phyloP scores from a whole-genome alignment of 805 yeast species.

The Clavispora phyllophila region DNA sequence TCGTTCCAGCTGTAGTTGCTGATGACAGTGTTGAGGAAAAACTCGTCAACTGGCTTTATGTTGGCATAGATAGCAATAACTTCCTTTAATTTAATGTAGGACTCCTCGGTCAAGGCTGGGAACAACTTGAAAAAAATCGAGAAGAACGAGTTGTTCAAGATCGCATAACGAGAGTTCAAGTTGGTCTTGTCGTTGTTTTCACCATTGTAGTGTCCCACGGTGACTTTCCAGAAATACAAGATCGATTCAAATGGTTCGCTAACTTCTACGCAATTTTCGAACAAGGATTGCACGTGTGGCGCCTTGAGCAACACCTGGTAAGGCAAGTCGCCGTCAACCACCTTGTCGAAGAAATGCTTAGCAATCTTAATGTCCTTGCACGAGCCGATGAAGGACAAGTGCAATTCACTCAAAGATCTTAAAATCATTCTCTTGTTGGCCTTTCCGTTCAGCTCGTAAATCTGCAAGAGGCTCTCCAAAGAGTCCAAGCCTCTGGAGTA shows the following conservation, averaged over 20 bases:
- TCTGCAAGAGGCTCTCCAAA: constrained; percentile 55
- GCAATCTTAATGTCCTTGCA: constrained; percentile 71
- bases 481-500: constrained; percentile 60
- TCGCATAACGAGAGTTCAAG: constrained; percentile 66
- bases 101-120: constrained; percentile 47
- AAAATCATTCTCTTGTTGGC: constrained; percentile 22
- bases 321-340: constrained; percentile 65
- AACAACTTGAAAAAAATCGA: constrained; percentile 59
- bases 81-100: constrained; percentile 52
- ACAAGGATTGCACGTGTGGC: constrained; percentile 61
- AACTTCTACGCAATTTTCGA: constrained; percentile 55
- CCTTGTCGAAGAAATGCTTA: constrained; percentile 68
- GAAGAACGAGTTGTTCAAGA: constrained; percentile 65
- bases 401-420: constrained; percentile 65
- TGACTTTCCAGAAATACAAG: constrained; percentile 56
- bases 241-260: constrained; percentile 56
- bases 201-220: constrained; percentile 46
- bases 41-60: constrained; percentile 63
- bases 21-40: constrained; percentile 73
- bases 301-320: constrained; percentile 68
- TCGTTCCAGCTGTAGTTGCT: constrained; percentile 68
- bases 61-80: constrained; percentile 52
- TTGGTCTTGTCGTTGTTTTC: constrained; percentile 36
- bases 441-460: constrained; percentile 31
- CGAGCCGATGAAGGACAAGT: constrained; percentile 71